phyloP scores from a whole-genome alignment of 495 filamentous ascomycete genomes.

The Cercophora samala region DNA sequence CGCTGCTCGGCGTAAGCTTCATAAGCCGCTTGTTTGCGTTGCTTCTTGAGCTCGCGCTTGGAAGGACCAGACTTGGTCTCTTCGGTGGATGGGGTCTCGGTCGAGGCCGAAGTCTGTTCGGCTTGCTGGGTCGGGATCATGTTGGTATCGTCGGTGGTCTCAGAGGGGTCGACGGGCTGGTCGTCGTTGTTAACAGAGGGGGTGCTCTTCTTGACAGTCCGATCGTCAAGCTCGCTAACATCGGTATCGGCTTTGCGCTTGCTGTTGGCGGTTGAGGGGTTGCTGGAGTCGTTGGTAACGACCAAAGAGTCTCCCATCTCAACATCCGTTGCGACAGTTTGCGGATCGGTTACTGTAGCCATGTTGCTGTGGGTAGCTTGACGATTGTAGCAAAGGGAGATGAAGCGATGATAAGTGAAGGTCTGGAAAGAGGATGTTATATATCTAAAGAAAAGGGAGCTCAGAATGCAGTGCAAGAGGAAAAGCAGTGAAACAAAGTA shows the following conservation, averaged over 20 bases:
- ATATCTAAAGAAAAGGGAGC: neutral
- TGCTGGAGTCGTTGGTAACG: neutral
- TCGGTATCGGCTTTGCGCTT: conserved; percentile 32
- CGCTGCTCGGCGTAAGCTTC: conserved; percentile 66
- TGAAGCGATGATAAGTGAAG: neutral
- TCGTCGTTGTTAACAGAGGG: conserved; percentile 8
- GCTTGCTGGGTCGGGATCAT: neutral
- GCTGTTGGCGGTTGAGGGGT: conserved; percentile 15
- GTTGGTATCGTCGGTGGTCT: conserved; percentile 4
- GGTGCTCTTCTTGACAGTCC: conserved; percentile 15
- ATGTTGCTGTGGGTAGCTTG: conserved; percentile 1
- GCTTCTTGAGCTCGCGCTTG: conserved; percentile 78
- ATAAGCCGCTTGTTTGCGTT: conserved; percentile 61
- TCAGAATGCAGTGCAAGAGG: neutral
- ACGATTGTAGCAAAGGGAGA: neutral
- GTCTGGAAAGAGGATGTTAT: neutral
- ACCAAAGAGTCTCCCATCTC: conserved; percentile 5
- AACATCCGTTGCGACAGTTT: neutral
- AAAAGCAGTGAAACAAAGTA: neutral
- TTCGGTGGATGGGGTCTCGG: conserved; percentile 8
- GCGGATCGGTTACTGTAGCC: conserved; percentile 11
- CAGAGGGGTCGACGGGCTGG: conserved; percentile 8
- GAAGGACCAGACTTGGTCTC: conserved; percentile 47
- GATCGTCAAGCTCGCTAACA: conserved; percentile 21
- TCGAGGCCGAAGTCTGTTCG: conserved; percentile 4